A percentile compares a stretch with the other conserved stretches of the same genome.
Conservation (phyloP, 805 yeast genomes). For the Saturnispora dispora region DNA sequence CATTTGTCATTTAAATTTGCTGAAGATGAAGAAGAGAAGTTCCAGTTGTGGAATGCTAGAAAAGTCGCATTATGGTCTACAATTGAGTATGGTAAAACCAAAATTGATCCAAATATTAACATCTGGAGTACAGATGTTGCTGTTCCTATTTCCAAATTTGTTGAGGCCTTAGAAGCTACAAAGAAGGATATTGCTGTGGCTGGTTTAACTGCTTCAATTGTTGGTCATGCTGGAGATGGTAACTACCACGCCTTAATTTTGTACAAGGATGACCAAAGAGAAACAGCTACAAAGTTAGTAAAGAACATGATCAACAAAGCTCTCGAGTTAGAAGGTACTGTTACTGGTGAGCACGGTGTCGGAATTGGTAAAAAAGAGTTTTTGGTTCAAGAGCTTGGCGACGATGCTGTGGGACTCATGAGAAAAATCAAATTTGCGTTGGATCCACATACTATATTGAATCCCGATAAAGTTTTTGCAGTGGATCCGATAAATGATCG, state of each 20-base stretch:
- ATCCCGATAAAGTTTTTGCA: conserved; percentile 72
- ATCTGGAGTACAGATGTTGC: conserved; percentile 90
- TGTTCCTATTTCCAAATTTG: conserved; percentile 68
- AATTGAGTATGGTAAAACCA: conserved; percentile 51
- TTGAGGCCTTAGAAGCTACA: conserved; percentile 52
- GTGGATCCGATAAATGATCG: conserved; percentile 46
- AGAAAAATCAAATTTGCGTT: conserved; percentile 62
- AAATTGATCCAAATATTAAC: conserved; percentile 47
- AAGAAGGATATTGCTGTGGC: conserved; percentile 50
- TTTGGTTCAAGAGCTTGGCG: conserved; percentile 58
- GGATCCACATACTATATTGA: conserved; percentile 67
- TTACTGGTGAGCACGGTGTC: conserved; percentile 86
- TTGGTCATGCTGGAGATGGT: conserved; percentile 91
- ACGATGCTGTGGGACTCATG: conserved; percentile 63
- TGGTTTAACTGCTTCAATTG: conserved; percentile 55
- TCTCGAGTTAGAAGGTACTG: conserved; percentile 63
- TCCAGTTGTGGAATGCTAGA: conserved; percentile 73
- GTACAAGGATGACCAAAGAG: conserved; percentile 46
- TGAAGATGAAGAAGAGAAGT: conserved; percentile 49
- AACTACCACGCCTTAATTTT: conserved; percentile 70
- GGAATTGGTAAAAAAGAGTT: conserved; percentile 71
- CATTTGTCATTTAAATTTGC: conserved; percentile 55
- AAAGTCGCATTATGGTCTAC: conserved; percentile 69
- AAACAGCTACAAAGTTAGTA: conserved; percentile 46
- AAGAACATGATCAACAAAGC: conserved; percentile 68